phyloP scores from a whole-genome alignment of 2,329 filamentous ascomycete genomes.

The Alternaria gansuensis region DNA sequence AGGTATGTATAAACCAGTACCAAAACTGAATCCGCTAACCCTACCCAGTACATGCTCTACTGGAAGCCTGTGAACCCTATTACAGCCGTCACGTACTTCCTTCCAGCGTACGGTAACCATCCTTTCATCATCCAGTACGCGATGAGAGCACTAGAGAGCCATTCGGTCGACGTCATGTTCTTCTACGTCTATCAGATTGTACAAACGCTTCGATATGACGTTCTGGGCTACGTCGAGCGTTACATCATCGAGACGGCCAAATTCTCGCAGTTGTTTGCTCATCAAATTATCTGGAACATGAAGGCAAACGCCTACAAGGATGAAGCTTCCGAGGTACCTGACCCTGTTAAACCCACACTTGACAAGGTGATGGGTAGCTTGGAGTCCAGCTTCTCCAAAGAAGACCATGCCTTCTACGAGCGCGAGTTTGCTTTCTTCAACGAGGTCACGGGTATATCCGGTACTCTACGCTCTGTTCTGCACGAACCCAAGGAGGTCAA shows the following conservation, averaged over 20 bases:
- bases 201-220: slow-evolving; percentile 91
- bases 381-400: slow-evolving; percentile 78
- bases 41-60: slow-evolving; percentile 76
- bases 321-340: slow-evolving; percentile 88
- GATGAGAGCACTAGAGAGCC: slow-evolving; percentile 91
- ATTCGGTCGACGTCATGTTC: slow-evolving; percentile 96
- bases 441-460: slow-evolving; percentile 93
- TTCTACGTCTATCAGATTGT: slow-evolving; percentile 99
- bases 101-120: slow-evolving; percentile 89
- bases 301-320: slow-evolving; percentile 99
- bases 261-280: slow-evolving; percentile 96
- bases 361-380: slow-evolving; percentile 89
- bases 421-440: slow-evolving; percentile 98
- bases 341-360: slow-evolving; percentile 90
- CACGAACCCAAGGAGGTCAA: slow-evolving; percentile 94
- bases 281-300: slow-evolving; percentile 99
- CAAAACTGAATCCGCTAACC: no score
- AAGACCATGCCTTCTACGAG: slow-evolving; percentile 88
- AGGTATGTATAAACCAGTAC: slow-evolving; percentile 43
- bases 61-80: slow-evolving; percentile 94
- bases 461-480: slow-evolving; percentile 92
- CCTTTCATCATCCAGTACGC: slow-evolving; percentile 96
- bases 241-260: slow-evolving; percentile 98
- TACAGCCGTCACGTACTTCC: slow-evolving; percentile 90
- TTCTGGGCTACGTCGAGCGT: slow-evolving; percentile 90